These are phyloP conservation scores for Torulaspora maleeae DNA, from an alignment of 805 yeast genomes.

Conservation along the genomic window DNA sequence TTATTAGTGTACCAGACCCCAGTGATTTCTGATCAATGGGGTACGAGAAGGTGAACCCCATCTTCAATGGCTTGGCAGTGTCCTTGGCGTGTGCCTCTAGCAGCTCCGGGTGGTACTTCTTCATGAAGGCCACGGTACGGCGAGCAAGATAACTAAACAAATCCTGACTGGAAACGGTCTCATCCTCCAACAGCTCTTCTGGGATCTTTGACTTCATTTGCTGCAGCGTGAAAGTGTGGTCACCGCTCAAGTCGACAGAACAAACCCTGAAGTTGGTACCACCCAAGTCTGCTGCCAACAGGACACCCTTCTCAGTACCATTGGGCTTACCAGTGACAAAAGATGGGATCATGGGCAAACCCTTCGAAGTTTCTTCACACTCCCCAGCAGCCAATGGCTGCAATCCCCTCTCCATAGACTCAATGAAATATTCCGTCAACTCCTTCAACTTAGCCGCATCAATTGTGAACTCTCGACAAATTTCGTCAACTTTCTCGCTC, in stretches of 20 bases:
- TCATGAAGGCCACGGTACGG: slow-evolving; percentile 61
- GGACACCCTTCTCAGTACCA: slow-evolving; percentile 79
- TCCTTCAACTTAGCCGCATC: slow-evolving; percentile 26
- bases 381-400: slow-evolving; percentile 16
- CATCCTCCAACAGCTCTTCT: slow-evolving; percentile 61
- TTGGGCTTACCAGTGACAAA: slow-evolving; percentile 79
- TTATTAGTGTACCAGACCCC: slow-evolving; percentile 70
- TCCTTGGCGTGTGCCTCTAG: slow-evolving; percentile 32
- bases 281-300: slow-evolving; percentile 89
- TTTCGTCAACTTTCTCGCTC: slow-evolving; percentile 24
- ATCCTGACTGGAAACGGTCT: slow-evolving; percentile 48
- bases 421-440: slow-evolving; percentile 48
- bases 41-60: slow-evolving; percentile 93
- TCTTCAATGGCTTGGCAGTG: slow-evolving; percentile 43
- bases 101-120: slow-evolving; percentile 55
- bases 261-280: slow-evolving; percentile 96
- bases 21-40: slow-evolving; percentile 86
- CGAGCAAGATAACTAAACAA: slow-evolving; percentile 72
- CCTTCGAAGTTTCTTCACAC: slow-evolving; percentile 39
- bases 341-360: slow-evolving; percentile 90
- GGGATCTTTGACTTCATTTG: slow-evolving; percentile 82
- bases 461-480: slow-evolving; percentile 28
- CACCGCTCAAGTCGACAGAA: slow-evolving; percentile 71
- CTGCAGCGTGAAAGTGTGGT: slow-evolving; percentile 69
- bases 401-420: slow-evolving; percentile 59